phyloP scores from a whole-genome alignment of 163 green algal species.

The Scenedesmus sp. region DNA sequence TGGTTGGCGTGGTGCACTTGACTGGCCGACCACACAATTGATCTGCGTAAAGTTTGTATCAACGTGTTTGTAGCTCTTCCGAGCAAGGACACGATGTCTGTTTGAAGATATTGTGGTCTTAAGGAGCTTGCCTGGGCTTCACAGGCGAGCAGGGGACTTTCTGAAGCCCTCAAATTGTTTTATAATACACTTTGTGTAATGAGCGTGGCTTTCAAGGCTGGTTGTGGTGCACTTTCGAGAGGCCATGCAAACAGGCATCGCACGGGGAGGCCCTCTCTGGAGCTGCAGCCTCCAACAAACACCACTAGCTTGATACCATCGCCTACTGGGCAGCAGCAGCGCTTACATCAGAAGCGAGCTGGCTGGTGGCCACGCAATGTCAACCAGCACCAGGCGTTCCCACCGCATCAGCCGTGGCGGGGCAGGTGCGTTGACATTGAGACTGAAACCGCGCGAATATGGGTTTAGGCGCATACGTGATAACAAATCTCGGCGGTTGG shows the following conservation, averaged over 20 bases:
- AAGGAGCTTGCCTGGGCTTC: background rate
- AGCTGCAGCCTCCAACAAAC: background rate
- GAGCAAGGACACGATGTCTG: background rate
- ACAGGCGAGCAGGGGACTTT: background rate
- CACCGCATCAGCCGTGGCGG: constrained; percentile 9
- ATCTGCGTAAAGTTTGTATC: background rate
- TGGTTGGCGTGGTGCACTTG: background rate
- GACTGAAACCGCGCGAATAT: background rate
- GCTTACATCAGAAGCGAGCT: background rate
- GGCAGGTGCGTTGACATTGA: constrained; percentile 1
- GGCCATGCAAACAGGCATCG: background rate
- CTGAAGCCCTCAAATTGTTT: background rate
- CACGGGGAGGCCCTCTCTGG: background rate
- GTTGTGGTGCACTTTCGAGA: background rate
- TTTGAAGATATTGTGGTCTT: background rate
- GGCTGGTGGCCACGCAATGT: constrained; percentile 1
- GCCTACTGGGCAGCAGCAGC: background rate
- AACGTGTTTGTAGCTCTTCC: background rate
- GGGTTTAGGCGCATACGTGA: background rate
- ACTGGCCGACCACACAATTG: background rate
- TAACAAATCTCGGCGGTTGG: background rate
- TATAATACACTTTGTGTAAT: background rate
- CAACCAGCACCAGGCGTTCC: constrained; percentile 12
- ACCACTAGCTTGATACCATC: background rate
- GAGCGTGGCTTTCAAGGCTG: background rate